These are phyloP conservation scores for Cicer cuneatum DNA, from an alignment of 306 rosid species.

Conservation along the genomic window DNA sequence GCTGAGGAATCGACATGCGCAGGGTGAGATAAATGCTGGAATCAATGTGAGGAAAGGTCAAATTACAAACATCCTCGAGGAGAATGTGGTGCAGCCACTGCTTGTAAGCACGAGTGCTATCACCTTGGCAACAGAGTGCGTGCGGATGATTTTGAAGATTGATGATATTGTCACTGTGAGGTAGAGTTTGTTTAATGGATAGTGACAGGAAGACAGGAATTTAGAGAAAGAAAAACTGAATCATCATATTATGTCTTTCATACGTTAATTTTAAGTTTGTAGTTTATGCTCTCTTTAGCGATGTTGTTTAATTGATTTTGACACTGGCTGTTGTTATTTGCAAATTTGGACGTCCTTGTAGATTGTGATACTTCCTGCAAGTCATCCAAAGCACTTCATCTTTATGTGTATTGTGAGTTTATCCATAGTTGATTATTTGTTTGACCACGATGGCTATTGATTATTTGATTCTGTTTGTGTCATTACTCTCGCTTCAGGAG, in stretches of 20 bases:
- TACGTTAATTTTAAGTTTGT: conserved; percentile 41
- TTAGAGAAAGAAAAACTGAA: conserved; percentile 37
- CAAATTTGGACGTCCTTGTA: conserved; percentile 33
- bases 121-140: conserved; percentile 92
- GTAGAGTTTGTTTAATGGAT: conserved; percentile 49
- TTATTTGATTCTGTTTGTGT: conserved; percentile 26
- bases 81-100: conserved; percentile 99
- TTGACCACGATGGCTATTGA: conserved; percentile 20
- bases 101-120: conserved; percentile 97
- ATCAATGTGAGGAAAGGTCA: conserved; percentile 99
- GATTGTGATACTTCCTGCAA: conserved; percentile 36
- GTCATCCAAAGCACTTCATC: conserved; percentile 14
- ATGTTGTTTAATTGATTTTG: conserved; percentile 41
- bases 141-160: conserved; percentile 98
- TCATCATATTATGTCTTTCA: conserved; percentile 40
- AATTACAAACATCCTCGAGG: conserved; percentile 96
- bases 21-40: conserved; percentile 94
- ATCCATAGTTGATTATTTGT: conserved; percentile 26
- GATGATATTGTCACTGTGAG: conserved; percentile 98
- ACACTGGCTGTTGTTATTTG: conserved; percentile 36
- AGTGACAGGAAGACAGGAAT: background rate
- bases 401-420: conserved; percentile 35
- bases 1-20: conserved; percentile 95
- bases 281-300: conserved; percentile 40
- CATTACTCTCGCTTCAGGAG: background rate